Evolutionary conservation across 371 early-diverging fungal species (phyloP).

Genomic region (Lichtheimia corymbifera): DNA sequence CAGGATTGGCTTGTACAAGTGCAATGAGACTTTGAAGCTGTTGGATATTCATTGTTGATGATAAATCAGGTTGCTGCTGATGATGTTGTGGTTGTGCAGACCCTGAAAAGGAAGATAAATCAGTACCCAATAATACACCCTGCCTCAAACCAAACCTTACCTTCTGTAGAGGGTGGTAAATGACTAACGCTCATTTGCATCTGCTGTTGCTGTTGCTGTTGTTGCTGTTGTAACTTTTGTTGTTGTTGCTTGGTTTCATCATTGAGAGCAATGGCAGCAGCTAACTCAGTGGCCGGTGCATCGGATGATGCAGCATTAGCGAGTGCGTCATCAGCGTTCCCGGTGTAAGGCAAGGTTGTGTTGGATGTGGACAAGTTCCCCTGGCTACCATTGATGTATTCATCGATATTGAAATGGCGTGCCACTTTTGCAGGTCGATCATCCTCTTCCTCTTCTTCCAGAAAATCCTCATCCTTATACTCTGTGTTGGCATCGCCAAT

Average conservation of each 20-base stretch:
- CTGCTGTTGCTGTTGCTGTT: conserved; percentile 7
- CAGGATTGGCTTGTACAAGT: conserved; percentile 16
- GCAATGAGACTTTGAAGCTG: conserved; percentile 6
- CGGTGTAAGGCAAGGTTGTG: background rate
- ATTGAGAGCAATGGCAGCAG: conserved; percentile 45
- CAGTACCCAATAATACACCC: too few relatives aligned
- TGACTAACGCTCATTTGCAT: background rate
- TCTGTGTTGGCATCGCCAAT: conserved; percentile 38
- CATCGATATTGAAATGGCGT: conserved; percentile 25
- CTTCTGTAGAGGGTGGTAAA: too few relatives aligned
- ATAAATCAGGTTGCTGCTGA: conserved; percentile 8
- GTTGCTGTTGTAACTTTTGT: conserved; percentile 12
- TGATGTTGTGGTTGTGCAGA: background rate
- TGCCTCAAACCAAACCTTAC: too few relatives aligned
- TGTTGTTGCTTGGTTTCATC: conserved; percentile 39
- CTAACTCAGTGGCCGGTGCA: conserved; percentile 32
- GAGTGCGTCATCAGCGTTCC: conserved; percentile 11
- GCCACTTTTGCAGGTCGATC: conserved; percentile 19
- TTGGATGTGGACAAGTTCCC: background rate
- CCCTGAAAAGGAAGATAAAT: too few relatives aligned
- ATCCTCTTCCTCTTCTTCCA: conserved; percentile 32
- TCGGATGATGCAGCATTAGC: conserved; percentile 14
- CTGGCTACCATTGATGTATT: conserved; percentile 15
- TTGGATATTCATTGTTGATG: conserved; percentile 1
- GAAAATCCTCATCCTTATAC: conserved; percentile 20